These are phyloP conservation scores for Colletotrichum musicola DNA, from an alignment of 2,329 filamentous ascomycete genomes.

Conservation along the genomic window DNA sequence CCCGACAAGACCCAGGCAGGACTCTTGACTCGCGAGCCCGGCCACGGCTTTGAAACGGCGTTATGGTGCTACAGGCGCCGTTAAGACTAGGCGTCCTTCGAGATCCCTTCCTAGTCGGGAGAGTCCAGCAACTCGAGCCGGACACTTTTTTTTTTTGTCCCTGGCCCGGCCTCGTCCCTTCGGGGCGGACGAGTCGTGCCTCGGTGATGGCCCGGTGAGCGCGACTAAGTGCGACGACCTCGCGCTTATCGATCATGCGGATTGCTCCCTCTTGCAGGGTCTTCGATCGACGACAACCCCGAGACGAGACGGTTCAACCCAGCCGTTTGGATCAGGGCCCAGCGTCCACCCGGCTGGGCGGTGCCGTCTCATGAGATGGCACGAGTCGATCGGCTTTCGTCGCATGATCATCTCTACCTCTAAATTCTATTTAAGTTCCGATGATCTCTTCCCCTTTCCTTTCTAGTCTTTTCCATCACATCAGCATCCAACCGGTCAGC, in stretches of 20 bases:
- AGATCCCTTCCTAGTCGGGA: background rate
- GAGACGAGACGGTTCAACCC: slow-evolving; percentile 7
- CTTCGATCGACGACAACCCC: background rate
- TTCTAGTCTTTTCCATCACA: background rate
- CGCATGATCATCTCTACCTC: no score
- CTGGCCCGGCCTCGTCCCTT: no score
- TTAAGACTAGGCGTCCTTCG: background rate
- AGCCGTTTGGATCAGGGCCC: background rate
- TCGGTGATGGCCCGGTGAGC: no score
- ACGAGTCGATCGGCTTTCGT: background rate
- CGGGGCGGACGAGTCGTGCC: no score
- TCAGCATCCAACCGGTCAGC: background rate
- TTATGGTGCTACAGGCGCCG: background rate
- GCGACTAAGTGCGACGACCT: background rate
- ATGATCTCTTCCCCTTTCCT: no score
- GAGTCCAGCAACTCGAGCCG: background rate
- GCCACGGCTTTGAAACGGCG: background rate
- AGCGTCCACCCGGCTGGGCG: slow-evolving; percentile 3
- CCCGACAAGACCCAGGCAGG: background rate
- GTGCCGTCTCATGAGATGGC: slow-evolving; percentile 7
- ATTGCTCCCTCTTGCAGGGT: background rate
- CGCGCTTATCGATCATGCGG: background rate
- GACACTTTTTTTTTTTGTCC: background rate
- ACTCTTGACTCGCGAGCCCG: background rate
- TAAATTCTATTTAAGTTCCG: background rate